Percentiles rank a stretch among this genome's conserved stretches.
phyloP scores from a whole-genome alignment of 139 green algal species.

The Chlorella sp. region DNA sequence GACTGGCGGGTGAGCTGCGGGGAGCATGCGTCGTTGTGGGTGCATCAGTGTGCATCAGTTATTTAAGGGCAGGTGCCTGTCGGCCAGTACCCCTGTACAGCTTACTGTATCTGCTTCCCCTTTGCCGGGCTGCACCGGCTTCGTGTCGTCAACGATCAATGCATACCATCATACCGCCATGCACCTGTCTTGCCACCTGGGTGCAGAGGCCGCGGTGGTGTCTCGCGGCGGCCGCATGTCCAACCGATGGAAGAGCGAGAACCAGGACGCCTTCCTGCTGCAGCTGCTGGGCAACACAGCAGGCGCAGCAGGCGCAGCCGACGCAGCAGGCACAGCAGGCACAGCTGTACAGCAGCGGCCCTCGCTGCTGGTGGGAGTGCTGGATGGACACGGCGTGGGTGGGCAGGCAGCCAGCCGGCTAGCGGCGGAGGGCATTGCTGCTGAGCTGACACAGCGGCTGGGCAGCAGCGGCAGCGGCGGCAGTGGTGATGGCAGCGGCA shows the following conservation, averaged over 20 bases:
- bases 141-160: too few relatives aligned
- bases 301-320: not conserved
- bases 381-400: slow-evolving; percentile 4
- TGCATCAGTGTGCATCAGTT: too few relatives aligned
- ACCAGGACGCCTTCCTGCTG: slow-evolving; percentile 20
- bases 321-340: not conserved
- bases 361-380: not conserved
- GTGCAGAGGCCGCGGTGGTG: slow-evolving; percentile 10
- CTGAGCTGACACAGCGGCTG: not conserved
- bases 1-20: not conserved
- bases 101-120: too few relatives aligned
- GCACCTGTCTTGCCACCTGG: not conserved
- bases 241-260: not conserved
- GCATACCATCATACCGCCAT: too few relatives aligned
- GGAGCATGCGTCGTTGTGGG: not conserved
- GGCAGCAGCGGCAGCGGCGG: not conserved
- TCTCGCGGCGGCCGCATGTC: not conserved
- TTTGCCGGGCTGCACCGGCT: too few relatives aligned
- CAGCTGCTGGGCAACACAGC: not conserved
- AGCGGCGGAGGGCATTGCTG: slow-evolving; percentile 3
- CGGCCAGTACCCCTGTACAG: too few relatives aligned
- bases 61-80: too few relatives aligned
- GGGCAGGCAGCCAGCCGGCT: not conserved
- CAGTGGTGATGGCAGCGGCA: not conserved
- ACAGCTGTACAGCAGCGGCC: not conserved